Conservation (phyloP, 208 protist genomes). For the Acanthamoeba sp. region DNA sequence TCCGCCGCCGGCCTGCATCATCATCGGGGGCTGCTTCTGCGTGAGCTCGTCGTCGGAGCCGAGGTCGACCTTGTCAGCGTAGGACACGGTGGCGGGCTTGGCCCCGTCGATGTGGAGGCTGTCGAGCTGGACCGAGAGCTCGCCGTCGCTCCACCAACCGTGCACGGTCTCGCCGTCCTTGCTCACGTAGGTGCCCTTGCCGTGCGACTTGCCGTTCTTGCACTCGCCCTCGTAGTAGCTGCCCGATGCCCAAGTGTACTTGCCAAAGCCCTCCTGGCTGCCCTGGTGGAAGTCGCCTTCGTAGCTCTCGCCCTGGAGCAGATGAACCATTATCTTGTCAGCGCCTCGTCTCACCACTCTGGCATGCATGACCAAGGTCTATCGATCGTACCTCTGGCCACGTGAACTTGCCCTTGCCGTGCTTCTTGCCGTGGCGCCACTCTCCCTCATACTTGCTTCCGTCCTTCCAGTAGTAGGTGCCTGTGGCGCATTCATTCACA, state of each 20-base stretch:
- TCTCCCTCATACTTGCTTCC: conserved; percentile 59
- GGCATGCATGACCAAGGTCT: background rate
- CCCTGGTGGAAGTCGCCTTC: conserved; percentile 66
- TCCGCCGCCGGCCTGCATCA: background rate
- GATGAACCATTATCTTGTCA: no score
- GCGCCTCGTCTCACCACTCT: background rate
- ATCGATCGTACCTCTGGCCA: conserved; percentile 46
- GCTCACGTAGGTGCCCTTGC: conserved; percentile 46
- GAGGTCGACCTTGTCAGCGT: conserved; percentile 47
- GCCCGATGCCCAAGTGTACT: conserved; percentile 21
- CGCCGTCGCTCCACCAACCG: conserved; percentile 64
- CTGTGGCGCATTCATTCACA: background rate
- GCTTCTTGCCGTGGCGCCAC: conserved; percentile 25
- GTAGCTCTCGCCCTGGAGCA: conserved; percentile 36
- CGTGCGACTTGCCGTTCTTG: conserved; percentile 44
- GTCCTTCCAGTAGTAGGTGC: conserved; percentile 26
- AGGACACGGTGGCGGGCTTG: background rate
- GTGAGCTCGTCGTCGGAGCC: conserved; percentile 41
- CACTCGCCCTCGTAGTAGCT: conserved; percentile 72
- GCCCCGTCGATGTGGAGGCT: conserved; percentile 26
- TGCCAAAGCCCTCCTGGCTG: conserved; percentile 36
- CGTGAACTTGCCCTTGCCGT: conserved; percentile 64
- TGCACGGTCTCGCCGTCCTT: conserved; percentile 15
- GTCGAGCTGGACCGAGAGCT: conserved; percentile 55
- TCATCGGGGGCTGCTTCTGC: background rate